These are phyloP conservation scores for Amanita fuliginea DNA, from an alignment of 768 basidiomycete genomes.

Conservation along the genomic window DNA sequence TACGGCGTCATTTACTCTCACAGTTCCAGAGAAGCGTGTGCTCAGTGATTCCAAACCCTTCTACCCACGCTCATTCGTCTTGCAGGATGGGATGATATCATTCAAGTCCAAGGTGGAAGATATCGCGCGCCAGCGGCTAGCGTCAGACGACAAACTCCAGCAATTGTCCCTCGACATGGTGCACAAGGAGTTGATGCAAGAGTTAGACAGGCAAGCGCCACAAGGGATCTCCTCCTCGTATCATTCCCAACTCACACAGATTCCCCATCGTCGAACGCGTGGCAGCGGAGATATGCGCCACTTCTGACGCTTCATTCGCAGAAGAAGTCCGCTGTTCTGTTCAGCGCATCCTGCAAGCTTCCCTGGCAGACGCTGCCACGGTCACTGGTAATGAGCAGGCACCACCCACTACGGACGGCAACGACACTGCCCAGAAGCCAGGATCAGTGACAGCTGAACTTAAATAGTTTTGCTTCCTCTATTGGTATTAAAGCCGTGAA, in stretches of 20 bases:
- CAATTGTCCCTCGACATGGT: conserved; percentile 39
- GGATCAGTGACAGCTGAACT: neutral
- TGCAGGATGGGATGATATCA: conserved; percentile 38
- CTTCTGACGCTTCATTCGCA: conserved; percentile 37
- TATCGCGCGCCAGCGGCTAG: conserved; percentile 45
- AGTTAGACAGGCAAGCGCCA: conserved; percentile 49
- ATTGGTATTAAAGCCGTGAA: neutral
- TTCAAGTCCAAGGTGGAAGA: conserved; percentile 53
- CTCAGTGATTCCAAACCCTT: conserved; percentile 8
- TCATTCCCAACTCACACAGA: conserved; percentile 21
- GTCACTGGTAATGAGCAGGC: conserved; percentile 7
- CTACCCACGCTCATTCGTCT: neutral
- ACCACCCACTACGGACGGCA: neutral
- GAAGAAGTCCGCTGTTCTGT: conserved; percentile 30
- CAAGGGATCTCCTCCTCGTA: neutral
- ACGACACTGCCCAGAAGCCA: neutral
- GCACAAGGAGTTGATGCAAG: conserved; percentile 57
- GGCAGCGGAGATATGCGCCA: conserved; percentile 34
- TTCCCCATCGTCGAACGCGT: conserved; percentile 61
- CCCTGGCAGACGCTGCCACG: conserved; percentile 16
- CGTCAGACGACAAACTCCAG: conserved; percentile 41
- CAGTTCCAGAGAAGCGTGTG: conserved; percentile 55
- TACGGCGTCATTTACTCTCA: conserved; percentile 52
- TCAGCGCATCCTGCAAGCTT: conserved; percentile 33
- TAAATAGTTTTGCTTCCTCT: no score